Evolutionary conservation across 768 basidiomycete species (phyloP), one percentile per base, ranked within the genome.

Genomic region (Suillus bovinus): DNA sequence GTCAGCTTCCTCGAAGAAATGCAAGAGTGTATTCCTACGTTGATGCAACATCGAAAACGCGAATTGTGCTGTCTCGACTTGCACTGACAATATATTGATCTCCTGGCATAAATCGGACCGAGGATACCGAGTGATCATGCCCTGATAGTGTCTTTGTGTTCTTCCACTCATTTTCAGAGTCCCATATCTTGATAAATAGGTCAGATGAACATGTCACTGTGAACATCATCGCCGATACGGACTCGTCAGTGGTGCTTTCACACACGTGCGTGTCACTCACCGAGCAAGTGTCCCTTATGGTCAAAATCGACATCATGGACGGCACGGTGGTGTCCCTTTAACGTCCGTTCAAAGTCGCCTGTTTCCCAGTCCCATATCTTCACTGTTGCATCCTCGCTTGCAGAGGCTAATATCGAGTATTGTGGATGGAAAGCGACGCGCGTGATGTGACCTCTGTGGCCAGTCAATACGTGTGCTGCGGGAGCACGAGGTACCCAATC

Each of bases 311-410:
- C 86, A 76, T 95, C 94, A 72, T 86, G 86, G 33, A 96, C 88
- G 22, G 89, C 86, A 72, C 91, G 93, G 38, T 94, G 96, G 78
- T 96, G 94, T 8, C 94, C 92, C 75, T 95, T 96, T 62, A 96
- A 75, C 11, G 94, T 96, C 66, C 93, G 78, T 75, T 96, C 94
- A 72, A 94, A 91, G 68, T 96, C 94, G 46, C 94, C 94, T 34
- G 91, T 90, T 73, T 96, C 94, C 94, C 94, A 96, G 69, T 96
- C 94, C 94, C 94, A 96, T 53, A 96, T 87, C 80, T 96, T 96
- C 67, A 96, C 83, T 1, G 88, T 94, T 57, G 92, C 83, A 71
- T 96, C 94, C 71, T 94, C 93, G 67, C 91, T 93, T 16, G 92
- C 92, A 42, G 88, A 90, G 24, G 90, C 94, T 49, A 96, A 76